A percentile compares a stretch with the other conserved stretches of the same genome.
These are phyloP conservation scores for Rosellinia necatrix DNA, from an alignment of 2,329 filamentous ascomycete species.

Conservation along the genomic window DNA sequence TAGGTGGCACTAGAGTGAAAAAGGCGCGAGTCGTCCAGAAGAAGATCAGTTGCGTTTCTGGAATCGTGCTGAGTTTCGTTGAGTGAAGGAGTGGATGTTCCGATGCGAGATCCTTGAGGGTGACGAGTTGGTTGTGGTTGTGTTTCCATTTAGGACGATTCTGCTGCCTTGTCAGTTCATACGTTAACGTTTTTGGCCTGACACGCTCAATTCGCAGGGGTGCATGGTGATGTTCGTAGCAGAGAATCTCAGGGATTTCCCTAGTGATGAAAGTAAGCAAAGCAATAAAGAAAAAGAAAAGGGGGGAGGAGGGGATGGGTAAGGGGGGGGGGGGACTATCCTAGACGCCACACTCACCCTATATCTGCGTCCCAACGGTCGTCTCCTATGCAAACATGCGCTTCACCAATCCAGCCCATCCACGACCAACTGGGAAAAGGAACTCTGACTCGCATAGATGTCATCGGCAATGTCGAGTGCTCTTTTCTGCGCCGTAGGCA, in stretches of 20 bases:
- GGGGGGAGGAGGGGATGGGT: no score
- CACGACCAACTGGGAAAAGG: constrained; percentile 10
- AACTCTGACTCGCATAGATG: not conserved
- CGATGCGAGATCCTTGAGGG: constrained; percentile 2
- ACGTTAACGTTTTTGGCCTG: not conserved
- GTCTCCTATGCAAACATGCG: constrained; percentile 9
- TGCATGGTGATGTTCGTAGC: not conserved
- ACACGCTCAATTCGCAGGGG: not conserved
- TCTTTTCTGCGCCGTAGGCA: not conserved
- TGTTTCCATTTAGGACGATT: constrained; percentile 1
- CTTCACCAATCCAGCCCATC: constrained; percentile 14
- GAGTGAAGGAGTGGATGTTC: not conserved
- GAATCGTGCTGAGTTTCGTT: not conserved
- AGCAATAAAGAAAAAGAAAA: not conserved
- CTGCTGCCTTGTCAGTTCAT: not conserved
- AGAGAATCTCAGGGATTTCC: constrained; percentile 1
- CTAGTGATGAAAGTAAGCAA: not conserved
- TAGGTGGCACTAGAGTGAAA: not conserved
- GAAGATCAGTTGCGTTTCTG: constrained; percentile 5
- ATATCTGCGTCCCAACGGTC: constrained; percentile 4
- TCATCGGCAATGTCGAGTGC: constrained; percentile 4
- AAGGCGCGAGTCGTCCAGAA: not conserved
- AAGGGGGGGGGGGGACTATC: not conserved
- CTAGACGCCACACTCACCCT: not conserved
- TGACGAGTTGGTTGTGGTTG: not conserved